Conservation (phyloP, 2,329 filamentous ascomycete genomes). For the Fonsecaea nubica region DNA sequence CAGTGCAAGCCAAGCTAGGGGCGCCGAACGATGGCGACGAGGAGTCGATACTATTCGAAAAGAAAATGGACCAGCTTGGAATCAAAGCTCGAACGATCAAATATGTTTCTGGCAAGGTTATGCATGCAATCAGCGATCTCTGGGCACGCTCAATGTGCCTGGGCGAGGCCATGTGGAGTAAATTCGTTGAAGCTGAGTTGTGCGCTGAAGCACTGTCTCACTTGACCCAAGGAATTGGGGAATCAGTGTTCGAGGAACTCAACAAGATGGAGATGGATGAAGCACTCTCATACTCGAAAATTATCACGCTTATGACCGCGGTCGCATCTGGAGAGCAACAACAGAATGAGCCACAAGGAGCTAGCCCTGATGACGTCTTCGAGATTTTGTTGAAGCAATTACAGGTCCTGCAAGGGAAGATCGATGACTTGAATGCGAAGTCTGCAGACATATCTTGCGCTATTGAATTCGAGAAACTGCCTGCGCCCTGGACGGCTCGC, state of each 20-base stretch:
- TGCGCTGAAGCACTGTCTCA: constrained; percentile 69
- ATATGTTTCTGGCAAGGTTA: constrained; percentile 79
- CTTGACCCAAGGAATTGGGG: constrained; percentile 71
- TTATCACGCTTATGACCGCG: constrained; percentile 27
- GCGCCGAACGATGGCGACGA: constrained; percentile 68
- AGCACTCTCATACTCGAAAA: constrained; percentile 27
- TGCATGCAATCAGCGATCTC: constrained; percentile 78
- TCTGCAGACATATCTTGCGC: constrained; percentile 74
- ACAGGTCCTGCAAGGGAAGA: constrained; percentile 31
- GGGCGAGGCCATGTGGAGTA: constrained; percentile 68
- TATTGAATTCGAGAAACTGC: constrained; percentile 74
- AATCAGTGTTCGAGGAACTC: constrained; percentile 69
- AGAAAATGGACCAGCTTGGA: constrained; percentile 73
- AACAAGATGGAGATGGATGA: constrained; percentile 62
- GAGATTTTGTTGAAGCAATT: constrained; percentile 31
- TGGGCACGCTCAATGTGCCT: constrained; percentile 76
- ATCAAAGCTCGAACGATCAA: constrained; percentile 81
- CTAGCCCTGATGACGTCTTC: constrained; percentile 29
- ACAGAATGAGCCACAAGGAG: constrained; percentile 5
- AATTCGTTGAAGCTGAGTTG: constrained; percentile 73
- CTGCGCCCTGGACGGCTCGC: constrained; percentile 82
- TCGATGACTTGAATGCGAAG: constrained; percentile 71
- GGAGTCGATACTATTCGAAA: constrained; percentile 70
- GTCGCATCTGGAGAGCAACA: constrained; percentile 9
- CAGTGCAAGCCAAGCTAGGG: constrained; percentile 68